Conservation (phyloP, 805 yeast genomes). For the Cyberlindnera subsufficiens region DNA sequence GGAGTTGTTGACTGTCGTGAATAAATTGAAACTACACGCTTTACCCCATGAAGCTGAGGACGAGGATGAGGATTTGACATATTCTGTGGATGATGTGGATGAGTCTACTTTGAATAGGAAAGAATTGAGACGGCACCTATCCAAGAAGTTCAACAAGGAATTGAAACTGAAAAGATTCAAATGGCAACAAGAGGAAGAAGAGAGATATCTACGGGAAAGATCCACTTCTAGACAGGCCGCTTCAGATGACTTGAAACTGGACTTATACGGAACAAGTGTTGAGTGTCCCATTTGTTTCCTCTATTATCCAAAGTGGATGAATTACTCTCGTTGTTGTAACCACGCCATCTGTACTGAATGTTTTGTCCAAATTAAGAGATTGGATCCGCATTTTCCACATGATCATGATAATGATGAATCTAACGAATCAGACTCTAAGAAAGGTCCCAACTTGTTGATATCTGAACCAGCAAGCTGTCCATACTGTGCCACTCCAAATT, state of each 20-base stretch:
- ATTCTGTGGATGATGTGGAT: conserved; percentile 49
- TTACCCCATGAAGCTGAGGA: conserved; percentile 43
- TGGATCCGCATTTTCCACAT: conserved; percentile 92
- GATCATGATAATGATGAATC: conserved; percentile 57
- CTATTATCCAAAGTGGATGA: conserved; percentile 72
- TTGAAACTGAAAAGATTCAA: conserved; percentile 33
- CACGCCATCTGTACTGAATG: conserved; percentile 96
- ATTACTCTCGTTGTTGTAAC: conserved; percentile 79
- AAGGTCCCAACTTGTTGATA: conserved; percentile 57
- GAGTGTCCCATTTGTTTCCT: conserved; percentile 97
- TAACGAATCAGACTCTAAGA: conserved; percentile 24
- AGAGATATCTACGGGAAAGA: conserved; percentile 25
- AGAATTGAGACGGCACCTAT: conserved; percentile 37
- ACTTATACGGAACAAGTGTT: conserved; percentile 57
- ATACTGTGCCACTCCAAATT: conserved; percentile 81
- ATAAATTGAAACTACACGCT: conserved; percentile 52
- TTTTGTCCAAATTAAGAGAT: conserved; percentile 89
- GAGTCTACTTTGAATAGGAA: conserved; percentile 30
- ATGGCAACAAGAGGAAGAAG: conserved; percentile 32
- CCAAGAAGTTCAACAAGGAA: conserved; percentile 33
- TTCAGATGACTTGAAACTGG: conserved; percentile 40
- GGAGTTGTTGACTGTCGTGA: conserved; percentile 50
- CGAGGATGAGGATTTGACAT: conserved; percentile 55
- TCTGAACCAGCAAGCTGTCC: conserved; percentile 92
- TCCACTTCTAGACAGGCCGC: conserved; percentile 32